These are phyloP conservation scores for Dactylis glomerata DNA, from an alignment of 176 grass and related monocot genomes.

Conservation along the genomic window DNA sequence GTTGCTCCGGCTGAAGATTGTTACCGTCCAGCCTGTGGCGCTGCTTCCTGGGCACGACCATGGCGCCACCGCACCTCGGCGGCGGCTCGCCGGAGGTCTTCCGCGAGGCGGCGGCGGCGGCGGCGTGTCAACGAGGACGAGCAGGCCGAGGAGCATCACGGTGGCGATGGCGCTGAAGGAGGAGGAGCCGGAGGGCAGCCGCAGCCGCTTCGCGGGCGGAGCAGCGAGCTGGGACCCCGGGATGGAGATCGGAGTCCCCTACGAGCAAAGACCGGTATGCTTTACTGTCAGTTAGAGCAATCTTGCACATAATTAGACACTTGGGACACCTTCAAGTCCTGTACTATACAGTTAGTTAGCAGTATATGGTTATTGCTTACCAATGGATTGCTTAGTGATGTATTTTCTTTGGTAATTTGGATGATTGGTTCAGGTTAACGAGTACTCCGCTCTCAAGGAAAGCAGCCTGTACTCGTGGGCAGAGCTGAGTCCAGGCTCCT, in stretches of 20 bases:
- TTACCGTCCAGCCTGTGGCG: constrained; percentile 36
- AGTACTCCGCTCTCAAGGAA: constrained; percentile 86
- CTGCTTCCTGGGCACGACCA: constrained; percentile 1
- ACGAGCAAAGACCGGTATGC: constrained; percentile 84
- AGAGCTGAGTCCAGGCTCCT: constrained; percentile 60
- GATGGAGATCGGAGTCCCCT: constrained; percentile 83
- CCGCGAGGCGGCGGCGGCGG: background rate
- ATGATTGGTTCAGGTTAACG: constrained; percentile 66
- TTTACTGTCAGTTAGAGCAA: background rate
- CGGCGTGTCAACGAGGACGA: background rate
- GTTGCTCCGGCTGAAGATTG: constrained; percentile 56
- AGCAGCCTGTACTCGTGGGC: constrained; percentile 86
- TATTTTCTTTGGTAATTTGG: background rate
- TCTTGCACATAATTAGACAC: background rate
- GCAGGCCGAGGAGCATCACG: constrained; percentile 11
- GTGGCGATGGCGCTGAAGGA: constrained; percentile 67
- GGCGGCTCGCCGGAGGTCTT: background rate
- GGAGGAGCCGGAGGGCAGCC: constrained; percentile 63
- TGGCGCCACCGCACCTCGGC: background rate
- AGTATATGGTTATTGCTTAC: background rate
- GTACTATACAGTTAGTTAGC: background rate
- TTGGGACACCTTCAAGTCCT: background rate
- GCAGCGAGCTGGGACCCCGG: constrained; percentile 79
- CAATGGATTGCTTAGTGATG: background rate
- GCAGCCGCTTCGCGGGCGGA: constrained; percentile 58